phyloP scores from a whole-genome alignment of 495 filamentous ascomycete species.

The Cladorrhinum samala region DNA sequence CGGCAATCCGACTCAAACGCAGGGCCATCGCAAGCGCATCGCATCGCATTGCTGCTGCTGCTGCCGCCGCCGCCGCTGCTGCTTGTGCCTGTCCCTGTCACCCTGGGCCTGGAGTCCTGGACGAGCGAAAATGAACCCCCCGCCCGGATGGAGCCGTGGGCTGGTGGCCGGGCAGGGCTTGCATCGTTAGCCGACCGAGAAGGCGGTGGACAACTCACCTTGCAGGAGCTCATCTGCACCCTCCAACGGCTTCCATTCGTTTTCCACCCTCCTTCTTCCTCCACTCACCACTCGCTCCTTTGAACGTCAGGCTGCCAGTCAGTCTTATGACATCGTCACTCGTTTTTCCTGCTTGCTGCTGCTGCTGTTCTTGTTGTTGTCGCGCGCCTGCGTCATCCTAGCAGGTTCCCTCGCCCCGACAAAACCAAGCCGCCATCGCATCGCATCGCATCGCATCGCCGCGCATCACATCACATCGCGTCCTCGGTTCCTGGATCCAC shows the following conservation, averaged over 20 bases:
- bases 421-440: constrained; percentile 11
- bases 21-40: too few species aligned
- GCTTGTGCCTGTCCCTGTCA: constrained; percentile 1
- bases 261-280: constrained; percentile 8
- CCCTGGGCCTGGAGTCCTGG: not conserved
- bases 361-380: too few species aligned
- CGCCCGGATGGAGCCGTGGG: constrained; percentile 9
- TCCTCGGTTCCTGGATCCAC: constrained; percentile 16
- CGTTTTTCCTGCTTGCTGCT: too few species aligned
- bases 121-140: too few species aligned
- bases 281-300: not conserved
- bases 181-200: constrained; percentile 19
- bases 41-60: too few species aligned
- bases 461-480: constrained; percentile 13
- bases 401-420: too few species aligned
- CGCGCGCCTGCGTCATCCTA: constrained; percentile 14
- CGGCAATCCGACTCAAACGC: not conserved
- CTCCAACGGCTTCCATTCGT: constrained; percentile 35
- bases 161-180: constrained; percentile 8
- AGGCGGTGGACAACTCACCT: constrained; percentile 44
- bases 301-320: constrained; percentile 3
- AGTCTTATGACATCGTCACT: constrained; percentile 10
- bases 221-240: constrained; percentile 39
- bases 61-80: too few species aligned
- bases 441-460: constrained; percentile 14